Evolutionary conservation across 208 protist species (phyloP).

Genomic region (Paratrypanosoma confusum): DNA sequence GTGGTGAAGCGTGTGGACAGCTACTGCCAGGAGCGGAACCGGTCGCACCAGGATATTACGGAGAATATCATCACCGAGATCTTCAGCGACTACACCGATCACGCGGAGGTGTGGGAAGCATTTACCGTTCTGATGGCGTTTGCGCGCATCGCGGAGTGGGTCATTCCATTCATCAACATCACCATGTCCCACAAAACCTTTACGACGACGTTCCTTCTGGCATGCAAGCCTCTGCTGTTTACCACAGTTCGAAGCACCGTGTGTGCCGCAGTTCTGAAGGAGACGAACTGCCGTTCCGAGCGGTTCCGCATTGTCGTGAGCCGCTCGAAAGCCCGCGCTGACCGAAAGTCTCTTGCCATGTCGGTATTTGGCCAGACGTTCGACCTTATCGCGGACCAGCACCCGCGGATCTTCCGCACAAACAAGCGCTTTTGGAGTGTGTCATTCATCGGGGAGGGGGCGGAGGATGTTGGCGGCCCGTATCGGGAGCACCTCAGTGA

Average conservation of each 20-base stretch:
- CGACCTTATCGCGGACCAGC: slow-evolving; percentile 40
- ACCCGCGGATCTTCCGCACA: slow-evolving; percentile 72
- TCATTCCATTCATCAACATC: slow-evolving; percentile 68
- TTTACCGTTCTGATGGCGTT: slow-evolving; percentile 60
- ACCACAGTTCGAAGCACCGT: slow-evolving; percentile 42
- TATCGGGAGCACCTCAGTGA: slow-evolving; percentile 88
- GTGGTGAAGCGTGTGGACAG: slow-evolving; percentile 26
- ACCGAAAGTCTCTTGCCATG: slow-evolving; percentile 25
- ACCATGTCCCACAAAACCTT: slow-evolving; percentile 31
- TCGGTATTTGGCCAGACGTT: slow-evolving; percentile 88
- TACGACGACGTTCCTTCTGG: slow-evolving; percentile 52
- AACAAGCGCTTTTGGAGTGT: slow-evolving; percentile 84
- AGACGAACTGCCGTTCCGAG: slow-evolving; percentile 66
- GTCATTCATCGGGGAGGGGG: slow-evolving; percentile 86
- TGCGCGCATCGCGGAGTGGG: slow-evolving; percentile 49
- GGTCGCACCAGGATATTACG: slow-evolving; percentile 37
- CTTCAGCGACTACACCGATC: slow-evolving; percentile 4
- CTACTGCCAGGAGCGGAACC: slow-evolving; percentile 26
- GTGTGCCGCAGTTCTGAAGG: slow-evolving; percentile 48
- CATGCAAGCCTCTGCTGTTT: slow-evolving; percentile 56
- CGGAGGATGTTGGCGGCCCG: slow-evolving; percentile 89
- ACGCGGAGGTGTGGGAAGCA: slow-evolving; percentile 23
- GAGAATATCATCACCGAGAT: slow-evolving; percentile 22
- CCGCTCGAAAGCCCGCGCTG: slow-evolving; percentile 39
- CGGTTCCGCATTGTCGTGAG: slow-evolving; percentile 81